Conservation (phyloP, 768 basidiomycete genomes). For the Mycena haematopus region DNA sequence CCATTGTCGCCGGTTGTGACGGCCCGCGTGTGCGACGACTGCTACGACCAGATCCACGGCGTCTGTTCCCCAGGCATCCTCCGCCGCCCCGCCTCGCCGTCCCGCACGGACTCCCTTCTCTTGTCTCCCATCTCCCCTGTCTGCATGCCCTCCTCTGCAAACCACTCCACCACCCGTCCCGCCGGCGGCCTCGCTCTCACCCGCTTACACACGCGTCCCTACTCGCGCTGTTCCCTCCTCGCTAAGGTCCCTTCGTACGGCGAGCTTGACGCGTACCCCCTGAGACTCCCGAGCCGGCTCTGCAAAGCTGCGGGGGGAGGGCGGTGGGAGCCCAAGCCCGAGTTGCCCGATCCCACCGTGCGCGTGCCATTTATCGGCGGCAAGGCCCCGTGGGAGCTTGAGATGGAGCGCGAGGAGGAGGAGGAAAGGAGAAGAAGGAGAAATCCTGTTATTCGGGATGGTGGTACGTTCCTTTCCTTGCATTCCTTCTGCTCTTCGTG, state of each 20-base stretch:
- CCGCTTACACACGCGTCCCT: constrained; percentile 37
- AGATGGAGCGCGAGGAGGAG: constrained; percentile 71
- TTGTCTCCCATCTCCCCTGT: constrained; percentile 46
- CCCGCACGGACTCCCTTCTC: constrained; percentile 41
- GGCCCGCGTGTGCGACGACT: constrained; percentile 79
- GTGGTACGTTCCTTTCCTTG: constrained; percentile 40
- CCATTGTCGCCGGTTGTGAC: constrained; percentile 61
- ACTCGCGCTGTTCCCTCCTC: constrained; percentile 40
- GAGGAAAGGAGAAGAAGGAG: constrained; percentile 52
- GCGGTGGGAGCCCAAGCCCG: constrained; percentile 76
- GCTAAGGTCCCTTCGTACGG: constrained; percentile 60
- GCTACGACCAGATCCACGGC: constrained; percentile 77
- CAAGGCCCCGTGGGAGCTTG: constrained; percentile 71
- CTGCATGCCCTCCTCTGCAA: constrained; percentile 31
- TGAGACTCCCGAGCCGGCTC: constrained; percentile 65
- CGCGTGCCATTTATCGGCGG: constrained; percentile 68
- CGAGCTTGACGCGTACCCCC: constrained; percentile 77
- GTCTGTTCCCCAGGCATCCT: constrained; percentile 39
- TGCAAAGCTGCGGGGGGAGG: constrained; percentile 85
- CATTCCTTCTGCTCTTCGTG: neutral
- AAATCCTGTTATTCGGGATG: constrained; percentile 73
- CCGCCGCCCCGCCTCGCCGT: constrained; percentile 40
- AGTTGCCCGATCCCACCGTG: constrained; percentile 50
- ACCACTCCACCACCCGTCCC: constrained; percentile 35
- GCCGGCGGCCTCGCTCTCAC: constrained; percentile 38